Base-by-base conservation (phyloP, 805 yeast species). In the Debaryomyces prosopidis region DNA sequence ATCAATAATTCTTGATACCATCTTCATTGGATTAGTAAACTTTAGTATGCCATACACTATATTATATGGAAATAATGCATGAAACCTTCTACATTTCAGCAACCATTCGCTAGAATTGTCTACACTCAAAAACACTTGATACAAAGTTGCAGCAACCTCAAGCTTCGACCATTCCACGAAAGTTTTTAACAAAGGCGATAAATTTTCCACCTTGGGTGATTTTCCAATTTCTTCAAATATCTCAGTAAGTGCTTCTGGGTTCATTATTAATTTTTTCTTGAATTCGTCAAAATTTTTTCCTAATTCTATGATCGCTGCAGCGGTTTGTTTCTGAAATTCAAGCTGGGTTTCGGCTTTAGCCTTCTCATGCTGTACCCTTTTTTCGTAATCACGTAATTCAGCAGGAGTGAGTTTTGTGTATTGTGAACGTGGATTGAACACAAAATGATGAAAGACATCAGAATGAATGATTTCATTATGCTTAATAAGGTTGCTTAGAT, bases 1-100 rank as follows among this genome's bases (percentile, higher is more conserved):
- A 55, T 89, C 97, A 30, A 91, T 78, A 61, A 92, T 68, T 17
- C 84, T 81, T 49, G 90, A 87, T 69, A 89, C 81, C 20, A 92
- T 82, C 35, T 85, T 80, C 66, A 90, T 81, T 2, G 99, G 98
- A 58, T 92, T 92, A 0, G 98, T 89, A 48, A 85, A 81, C 57
- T 82, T 78, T 58, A 94, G 65, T 17, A 92, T 85, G 16, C 88
- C 87, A 36, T 84, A 83, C 63, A 91, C 80, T 30, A 92, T 60
- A 1, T 77, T 68, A 62, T 92, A 94, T 0, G 98, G 99, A 68
- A 92, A 80, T 47, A 89, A 58, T 27, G 75, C 68, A 66, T 92
- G 97, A 33, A 94, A 67, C 46, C 84, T 79, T 51, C 81, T 81
- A 27, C 87, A 69, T 58, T 89, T 89, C 10, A 78, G 75, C 54